These are phyloP conservation scores for Akebia trifoliata DNA, from an alignment of 164 flowering plant genomes.

Conservation along the genomic window DNA sequence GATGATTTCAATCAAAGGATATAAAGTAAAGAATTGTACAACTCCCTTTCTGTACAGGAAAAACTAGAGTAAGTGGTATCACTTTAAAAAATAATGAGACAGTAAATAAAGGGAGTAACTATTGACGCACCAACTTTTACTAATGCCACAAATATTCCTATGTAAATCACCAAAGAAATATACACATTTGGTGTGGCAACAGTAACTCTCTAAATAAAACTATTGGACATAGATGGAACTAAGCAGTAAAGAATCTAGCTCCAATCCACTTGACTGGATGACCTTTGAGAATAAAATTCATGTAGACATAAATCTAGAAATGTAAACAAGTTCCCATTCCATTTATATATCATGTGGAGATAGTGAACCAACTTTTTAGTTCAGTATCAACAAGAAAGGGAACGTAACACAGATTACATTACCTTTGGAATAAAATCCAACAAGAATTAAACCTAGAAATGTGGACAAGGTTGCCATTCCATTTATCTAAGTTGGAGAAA, in stretches of 20 bases:
- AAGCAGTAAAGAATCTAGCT: too few relatives aligned
- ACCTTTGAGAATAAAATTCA: not conserved
- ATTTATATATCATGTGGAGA: not conserved
- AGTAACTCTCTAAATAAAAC: too few relatives aligned
- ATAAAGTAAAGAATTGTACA: not conserved
- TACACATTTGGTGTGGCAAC: too few relatives aligned
- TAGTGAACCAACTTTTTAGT: not conserved
- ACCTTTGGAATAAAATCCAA: too few relatives aligned
- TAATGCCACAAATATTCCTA: too few relatives aligned
- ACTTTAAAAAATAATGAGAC: too few relatives aligned
- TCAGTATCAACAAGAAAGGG: not conserved
- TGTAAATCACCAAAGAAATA: too few relatives aligned
- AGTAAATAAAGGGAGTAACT: too few relatives aligned
- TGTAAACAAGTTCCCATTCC: not conserved
- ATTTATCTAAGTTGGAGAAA: not conserved
- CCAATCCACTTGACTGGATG: not conserved
- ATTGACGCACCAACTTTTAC: too few relatives aligned
- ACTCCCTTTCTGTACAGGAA: not conserved
- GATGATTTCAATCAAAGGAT: not conserved
- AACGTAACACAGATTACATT: too few relatives aligned
- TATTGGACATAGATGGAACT: too few relatives aligned
- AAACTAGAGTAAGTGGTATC: not conserved
- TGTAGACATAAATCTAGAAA: not conserved
- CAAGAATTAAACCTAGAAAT: not conserved
- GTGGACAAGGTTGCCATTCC: not conserved